A percentile compares a stretch with the other conserved stretches of the same genome.
These are phyloP conservation scores for Coniella vitis DNA, from an alignment of 2,329 filamentous ascomycete genomes.

Conservation along the genomic window DNA sequence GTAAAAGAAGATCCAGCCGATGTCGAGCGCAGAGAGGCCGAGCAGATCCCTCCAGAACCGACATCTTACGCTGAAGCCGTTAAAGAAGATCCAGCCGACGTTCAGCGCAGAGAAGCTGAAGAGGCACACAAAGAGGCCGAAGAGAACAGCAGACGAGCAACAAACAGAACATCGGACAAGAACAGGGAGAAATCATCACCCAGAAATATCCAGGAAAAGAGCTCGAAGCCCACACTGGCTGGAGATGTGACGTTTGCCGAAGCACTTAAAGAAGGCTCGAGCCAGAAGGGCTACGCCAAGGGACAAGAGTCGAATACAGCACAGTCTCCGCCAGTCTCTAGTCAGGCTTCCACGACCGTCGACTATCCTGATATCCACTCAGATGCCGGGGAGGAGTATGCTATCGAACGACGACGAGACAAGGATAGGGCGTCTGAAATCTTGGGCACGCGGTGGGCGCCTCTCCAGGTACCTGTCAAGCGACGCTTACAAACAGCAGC, in stretches of 20 bases:
- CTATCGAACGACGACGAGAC: constrained; percentile 6
- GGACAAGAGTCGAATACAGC: not conserved
- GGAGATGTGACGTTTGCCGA: constrained; percentile 14
- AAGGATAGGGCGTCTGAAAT: constrained; percentile 13
- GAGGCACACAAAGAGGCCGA: not conserved
- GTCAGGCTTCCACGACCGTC: constrained; percentile 11
- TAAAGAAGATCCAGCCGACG: constrained; percentile 13
- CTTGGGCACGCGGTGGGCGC: constrained; percentile 72
- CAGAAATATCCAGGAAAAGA: not conserved
- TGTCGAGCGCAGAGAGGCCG: not conserved
- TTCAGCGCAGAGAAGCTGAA: not conserved
- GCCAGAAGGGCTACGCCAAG: not conserved
- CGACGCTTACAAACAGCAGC: constrained; percentile 72
- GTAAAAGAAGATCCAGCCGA: constrained; percentile 13
- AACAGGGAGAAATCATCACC: not conserved
- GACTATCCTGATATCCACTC: constrained; percentile 14
- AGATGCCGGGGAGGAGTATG: constrained; percentile 4
- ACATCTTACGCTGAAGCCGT: constrained; percentile 13
- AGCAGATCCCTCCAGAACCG: not conserved
- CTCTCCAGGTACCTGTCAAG: constrained; percentile 64
- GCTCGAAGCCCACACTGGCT: constrained; percentile 8
- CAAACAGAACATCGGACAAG: not conserved
- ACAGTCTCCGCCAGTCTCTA: not conserved
- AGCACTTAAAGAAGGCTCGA: constrained; percentile 7
- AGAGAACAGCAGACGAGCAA: not conserved